phyloP scores from a whole-genome alignment of 192 early-diverging fungal species.

The Umbelopsis ramanniana region DNA sequence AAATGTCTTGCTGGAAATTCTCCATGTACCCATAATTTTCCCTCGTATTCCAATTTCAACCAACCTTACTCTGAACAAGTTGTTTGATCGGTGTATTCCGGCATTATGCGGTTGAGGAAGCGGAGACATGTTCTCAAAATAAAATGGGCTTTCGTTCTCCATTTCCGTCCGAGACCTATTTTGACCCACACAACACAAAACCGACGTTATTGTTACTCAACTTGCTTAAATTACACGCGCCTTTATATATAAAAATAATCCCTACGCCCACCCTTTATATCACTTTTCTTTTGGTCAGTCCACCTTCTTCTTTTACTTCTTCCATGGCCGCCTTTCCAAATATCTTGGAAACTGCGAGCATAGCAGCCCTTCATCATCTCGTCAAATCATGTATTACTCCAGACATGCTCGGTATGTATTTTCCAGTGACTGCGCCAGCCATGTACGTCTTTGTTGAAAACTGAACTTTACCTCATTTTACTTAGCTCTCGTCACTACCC shows the following conservation, averaged over 20 bases:
- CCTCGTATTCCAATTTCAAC: not conserved
- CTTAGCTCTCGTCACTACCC: not conserved
- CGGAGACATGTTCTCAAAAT: not conserved
- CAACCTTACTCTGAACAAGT: not conserved
- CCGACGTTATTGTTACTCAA: slow-evolving; percentile 1
- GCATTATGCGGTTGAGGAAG: slow-evolving; percentile 1
- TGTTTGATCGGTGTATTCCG: not conserved
- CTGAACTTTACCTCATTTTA: not conserved
- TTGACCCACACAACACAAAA: not conserved
- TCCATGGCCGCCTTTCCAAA: slow-evolving; percentile 4
- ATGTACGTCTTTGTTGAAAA: not conserved
- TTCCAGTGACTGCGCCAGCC: too few relatives aligned
- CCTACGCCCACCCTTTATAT: not conserved
- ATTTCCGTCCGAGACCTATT: slow-evolving; percentile 10
- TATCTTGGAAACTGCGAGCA: not conserved
- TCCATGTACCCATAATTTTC: not conserved
- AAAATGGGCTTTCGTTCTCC: not conserved
- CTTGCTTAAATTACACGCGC: not conserved
- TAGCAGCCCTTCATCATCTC: slow-evolving; percentile 1
- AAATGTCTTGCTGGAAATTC: too few relatives aligned
- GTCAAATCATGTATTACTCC: not conserved
- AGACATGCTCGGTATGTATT: slow-evolving; percentile 4
- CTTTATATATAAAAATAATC: not conserved
- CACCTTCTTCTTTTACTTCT: not conserved
- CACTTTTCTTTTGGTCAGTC: not conserved